These are phyloP conservation scores for Silene coronaria DNA, from an alignment of 179 eudicot species.

Conservation along the genomic window DNA sequence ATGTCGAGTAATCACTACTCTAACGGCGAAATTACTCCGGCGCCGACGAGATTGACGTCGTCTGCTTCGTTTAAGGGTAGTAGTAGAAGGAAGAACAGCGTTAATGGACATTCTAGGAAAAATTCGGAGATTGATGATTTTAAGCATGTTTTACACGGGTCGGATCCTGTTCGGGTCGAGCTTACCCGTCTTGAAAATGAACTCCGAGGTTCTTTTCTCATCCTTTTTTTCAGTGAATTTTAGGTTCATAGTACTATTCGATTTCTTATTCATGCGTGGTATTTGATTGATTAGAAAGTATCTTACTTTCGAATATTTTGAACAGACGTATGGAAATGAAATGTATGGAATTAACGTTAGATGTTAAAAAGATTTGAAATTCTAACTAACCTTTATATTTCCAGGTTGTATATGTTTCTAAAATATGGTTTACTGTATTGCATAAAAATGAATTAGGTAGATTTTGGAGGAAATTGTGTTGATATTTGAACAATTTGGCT, in stretches of 20 bases:
- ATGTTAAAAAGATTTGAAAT: too few relatives aligned
- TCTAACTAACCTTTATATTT: too few relatives aligned
- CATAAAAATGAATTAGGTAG: too few relatives aligned
- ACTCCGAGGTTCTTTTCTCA: conserved; percentile 46
- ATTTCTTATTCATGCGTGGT: too few relatives aligned
- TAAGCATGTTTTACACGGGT: conserved; percentile 59
- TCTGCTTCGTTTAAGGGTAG: conserved; percentile 44
- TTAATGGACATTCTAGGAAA: conserved; percentile 29
- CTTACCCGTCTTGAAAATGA: conserved; percentile 82
- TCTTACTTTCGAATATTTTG: too few relatives aligned
- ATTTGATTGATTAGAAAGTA: too few relatives aligned
- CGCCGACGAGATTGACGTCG: conserved; percentile 28
- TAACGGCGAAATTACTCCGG: conserved; percentile 37
- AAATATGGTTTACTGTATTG: too few relatives aligned
- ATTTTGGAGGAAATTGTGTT: too few relatives aligned
- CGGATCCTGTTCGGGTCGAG: conserved; percentile 95
- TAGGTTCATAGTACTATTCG: not conserved
- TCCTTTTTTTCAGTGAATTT: not conserved
- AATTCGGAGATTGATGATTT: conserved; percentile 57
- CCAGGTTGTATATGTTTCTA: too few relatives aligned
- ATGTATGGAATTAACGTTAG: too few relatives aligned
- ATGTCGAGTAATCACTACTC: conserved; percentile 28
- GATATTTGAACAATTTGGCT: too few relatives aligned
- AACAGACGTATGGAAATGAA: too few relatives aligned
- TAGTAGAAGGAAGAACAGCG: conserved; percentile 32